A percentile compares a stretch with the other conserved stretches of the same genome.
Conservation (phyloP, 352 stramenopile species). For the Phytophthora litchii region DNA sequence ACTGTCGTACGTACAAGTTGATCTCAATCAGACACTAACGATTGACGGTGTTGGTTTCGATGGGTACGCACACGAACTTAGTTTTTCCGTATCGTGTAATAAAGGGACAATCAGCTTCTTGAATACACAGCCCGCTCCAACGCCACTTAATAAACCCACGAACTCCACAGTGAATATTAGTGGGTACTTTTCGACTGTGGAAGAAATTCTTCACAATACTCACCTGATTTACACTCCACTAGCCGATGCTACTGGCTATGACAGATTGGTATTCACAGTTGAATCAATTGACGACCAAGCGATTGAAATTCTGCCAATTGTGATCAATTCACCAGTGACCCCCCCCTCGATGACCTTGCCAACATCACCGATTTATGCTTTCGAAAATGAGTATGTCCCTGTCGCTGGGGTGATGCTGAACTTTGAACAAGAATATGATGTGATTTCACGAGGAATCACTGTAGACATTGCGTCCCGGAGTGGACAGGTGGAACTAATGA, state of each 20-base stretch:
- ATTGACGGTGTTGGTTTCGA: conserved; percentile 18
- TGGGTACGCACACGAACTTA: conserved; percentile 19
- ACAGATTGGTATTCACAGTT: conserved; percentile 19
- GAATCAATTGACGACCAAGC: conserved; percentile 16
- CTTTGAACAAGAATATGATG: not conserved
- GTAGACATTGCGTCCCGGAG: conserved; percentile 13
- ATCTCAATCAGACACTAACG: conserved; percentile 6
- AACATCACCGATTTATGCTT: conserved; percentile 13
- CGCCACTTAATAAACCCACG: not conserved
- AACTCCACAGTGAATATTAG: conserved; percentile 11
- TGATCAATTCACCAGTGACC: conserved; percentile 11
- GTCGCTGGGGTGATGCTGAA: conserved; percentile 7
- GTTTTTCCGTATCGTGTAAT: conserved; percentile 10
- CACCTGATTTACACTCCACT: conserved; percentile 21
- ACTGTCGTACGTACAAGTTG: conserved; percentile 17
- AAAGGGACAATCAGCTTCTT: conserved; percentile 15
- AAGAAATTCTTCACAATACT: conserved; percentile 1
- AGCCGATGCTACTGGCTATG: conserved; percentile 9
- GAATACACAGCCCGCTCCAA: not conserved
- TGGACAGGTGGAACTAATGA: conserved; percentile 10
- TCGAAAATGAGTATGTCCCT: conserved; percentile 6
- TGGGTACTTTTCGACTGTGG: conserved; percentile 13
- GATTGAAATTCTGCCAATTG: conserved; percentile 15
- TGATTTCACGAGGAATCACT: conserved; percentile 10
- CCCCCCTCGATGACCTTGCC: conserved; percentile 15